Evolutionary conservation across 2,329 filamentous ascomycete genomes (phyloP), one percentile per base, ranked within the genome.

Genomic region (Diaporthe vaccinii): DNA sequence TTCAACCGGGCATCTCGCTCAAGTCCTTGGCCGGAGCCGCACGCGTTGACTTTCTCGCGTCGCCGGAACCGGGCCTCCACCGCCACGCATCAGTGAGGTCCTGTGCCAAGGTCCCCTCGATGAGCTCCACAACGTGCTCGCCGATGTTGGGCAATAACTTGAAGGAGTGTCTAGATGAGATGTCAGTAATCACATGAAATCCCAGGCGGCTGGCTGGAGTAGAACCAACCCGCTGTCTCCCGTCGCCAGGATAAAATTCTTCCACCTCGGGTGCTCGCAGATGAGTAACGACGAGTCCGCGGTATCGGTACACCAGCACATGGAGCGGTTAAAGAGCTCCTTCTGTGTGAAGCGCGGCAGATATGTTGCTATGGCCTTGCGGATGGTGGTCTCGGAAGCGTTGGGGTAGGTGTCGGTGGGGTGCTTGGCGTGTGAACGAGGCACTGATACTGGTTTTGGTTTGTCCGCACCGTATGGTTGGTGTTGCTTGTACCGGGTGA

Each of bases 71-170:
- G 2, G 85, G 85, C 17, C 86, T 81, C 86, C 86, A 87, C 75
- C 82, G 82, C 86, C 86, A 87, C 2, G 84, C 83, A 59, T 84
- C 76, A 7, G 82, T 79, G 58, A 87, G 76, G 25, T 86, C 83
- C 6, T 83, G 78, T 0, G 83, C 81, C 17, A 87, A 77, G 5
- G 78, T 81, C 2, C 82, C 84, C 75, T 87, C 86, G 7, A 87
- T 78, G 59, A 87, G 76, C 78, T 87, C 85, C 15, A 87, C 86
- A 4, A 87, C 83, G 74, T 87, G 85, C 72, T 84, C 86, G 2
- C 86, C 86, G 69, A 87, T 87, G 65, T 82, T 87, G 1, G 86
- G 86, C 20, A 87, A 76, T 0, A 87, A 80, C 74, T 87, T 87
- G 79, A 87, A 87, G 1, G 83, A 83, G 75, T 87, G 86, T 2